Evolutionary conservation across 1,284 basidiomycete genomes (phyloP).

Genomic region (Rhodotorula sp.): DNA sequence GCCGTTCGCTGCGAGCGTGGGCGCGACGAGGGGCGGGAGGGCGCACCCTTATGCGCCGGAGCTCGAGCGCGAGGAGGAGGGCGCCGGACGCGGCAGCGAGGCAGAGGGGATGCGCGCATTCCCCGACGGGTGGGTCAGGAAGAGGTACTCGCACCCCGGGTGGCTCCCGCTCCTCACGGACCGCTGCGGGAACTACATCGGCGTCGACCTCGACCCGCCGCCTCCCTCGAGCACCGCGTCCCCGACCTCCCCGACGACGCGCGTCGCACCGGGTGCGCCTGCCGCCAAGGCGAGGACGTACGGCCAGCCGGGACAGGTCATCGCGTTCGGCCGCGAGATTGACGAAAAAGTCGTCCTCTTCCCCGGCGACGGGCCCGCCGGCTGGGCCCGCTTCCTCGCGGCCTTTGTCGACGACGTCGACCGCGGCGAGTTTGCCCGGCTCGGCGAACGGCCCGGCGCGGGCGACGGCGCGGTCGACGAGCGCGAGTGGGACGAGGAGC

Average conservation of each 20-base stretch:
- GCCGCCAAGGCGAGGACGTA: conserved; percentile 41
- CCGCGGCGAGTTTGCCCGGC: conserved; percentile 62
- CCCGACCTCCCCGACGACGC: neutral
- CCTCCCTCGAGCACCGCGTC: conserved; percentile 5
- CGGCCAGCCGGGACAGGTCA: conserved; percentile 86
- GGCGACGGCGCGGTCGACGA: neutral
- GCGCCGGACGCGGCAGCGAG: neutral
- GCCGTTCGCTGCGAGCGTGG: conserved; percentile 24
- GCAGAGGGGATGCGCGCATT: conserved; percentile 74
- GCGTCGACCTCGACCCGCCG: conserved; percentile 87
- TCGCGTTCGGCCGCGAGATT: conserved; percentile 96
- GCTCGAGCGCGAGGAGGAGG: conserved; percentile 61
- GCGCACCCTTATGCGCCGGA: conserved; percentile 57
- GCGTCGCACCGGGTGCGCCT: neutral
- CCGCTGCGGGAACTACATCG: conserved; percentile 93
- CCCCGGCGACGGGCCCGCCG: conserved; percentile 82
- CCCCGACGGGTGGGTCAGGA: conserved; percentile 86
- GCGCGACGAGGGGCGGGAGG: neutral
- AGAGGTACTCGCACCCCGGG: conserved; percentile 86
- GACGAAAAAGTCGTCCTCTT: conserved; percentile 96
- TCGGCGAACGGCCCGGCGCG: conserved; percentile 25
- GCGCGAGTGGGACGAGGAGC: conserved; percentile 19
- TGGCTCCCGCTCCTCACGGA: conserved; percentile 96
- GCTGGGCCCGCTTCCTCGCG: conserved; percentile 96
- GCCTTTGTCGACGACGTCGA: conserved; percentile 91